Conservation (phyloP, 192 early-diverging fungal genomes). For the Coemansia sp. region DNA sequence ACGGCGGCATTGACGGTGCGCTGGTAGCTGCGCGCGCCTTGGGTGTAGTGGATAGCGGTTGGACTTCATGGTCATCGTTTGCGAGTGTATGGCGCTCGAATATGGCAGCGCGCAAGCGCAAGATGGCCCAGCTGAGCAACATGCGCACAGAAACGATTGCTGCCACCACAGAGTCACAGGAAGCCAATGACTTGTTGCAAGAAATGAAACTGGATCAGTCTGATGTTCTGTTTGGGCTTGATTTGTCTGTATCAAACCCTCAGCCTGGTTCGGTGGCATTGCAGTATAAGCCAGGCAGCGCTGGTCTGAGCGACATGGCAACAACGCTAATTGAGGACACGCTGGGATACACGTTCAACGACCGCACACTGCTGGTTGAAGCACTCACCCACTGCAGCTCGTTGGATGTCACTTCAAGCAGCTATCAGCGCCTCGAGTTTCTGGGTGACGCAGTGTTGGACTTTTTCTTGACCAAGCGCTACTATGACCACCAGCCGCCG, state of each 20-base stretch:
- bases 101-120: constrained; percentile 10
- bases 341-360: constrained; percentile 68
- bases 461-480: constrained; percentile 70
- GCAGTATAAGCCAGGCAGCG: not conserved
- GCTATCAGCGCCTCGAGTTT: constrained; percentile 91
- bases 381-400: constrained; percentile 85
- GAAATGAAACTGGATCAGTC: constrained; percentile 35
- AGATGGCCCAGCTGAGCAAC: constrained; percentile 15
- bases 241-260: not conserved
- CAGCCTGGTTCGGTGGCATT: not conserved
- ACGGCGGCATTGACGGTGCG: constrained; percentile 57
- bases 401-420: constrained; percentile 56
- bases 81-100: constrained; percentile 19
- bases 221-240: constrained; percentile 22
- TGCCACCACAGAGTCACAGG: not conserved
- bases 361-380: constrained; percentile 65
- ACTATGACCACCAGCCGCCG: constrained; percentile 67
- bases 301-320: not conserved
- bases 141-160: constrained; percentile 18
- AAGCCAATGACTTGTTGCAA: constrained; percentile 21
- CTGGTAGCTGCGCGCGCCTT: constrained; percentile 59
- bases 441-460: constrained; percentile 83
- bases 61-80: constrained; percentile 41
- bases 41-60: constrained; percentile 34
- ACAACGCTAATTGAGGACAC: constrained; percentile 21